phyloP scores from a whole-genome alignment of 1,284 basidiomycete species.

The Gymnopus androsaceus region DNA sequence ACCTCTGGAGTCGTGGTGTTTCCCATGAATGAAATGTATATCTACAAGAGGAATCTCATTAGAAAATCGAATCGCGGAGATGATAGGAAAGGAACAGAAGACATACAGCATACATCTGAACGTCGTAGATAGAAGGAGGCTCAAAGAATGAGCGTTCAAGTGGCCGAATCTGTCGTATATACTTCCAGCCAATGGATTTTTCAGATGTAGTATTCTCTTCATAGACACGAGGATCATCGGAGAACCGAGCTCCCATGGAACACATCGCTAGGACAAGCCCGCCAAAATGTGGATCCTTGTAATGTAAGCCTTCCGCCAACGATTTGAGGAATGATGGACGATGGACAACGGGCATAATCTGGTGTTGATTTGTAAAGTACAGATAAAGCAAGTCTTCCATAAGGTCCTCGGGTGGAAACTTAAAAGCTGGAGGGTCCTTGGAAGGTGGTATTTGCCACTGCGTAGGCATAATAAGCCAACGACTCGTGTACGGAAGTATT shows the following conservation, averaged over 20 bases:
- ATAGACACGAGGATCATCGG: too few species aligned
- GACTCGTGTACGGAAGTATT: neutral
- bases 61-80: too few species aligned
- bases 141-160: constrained; percentile 33
- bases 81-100: too few species aligned
- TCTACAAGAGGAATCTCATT: neutral
- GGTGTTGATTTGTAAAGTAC: constrained; percentile 45
- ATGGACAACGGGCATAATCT: constrained; percentile 47
- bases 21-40: constrained; percentile 19
- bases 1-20: constrained; percentile 17
- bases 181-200: constrained; percentile 60
- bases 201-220: too few species aligned
- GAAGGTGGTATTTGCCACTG: constrained; percentile 3
- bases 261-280: constrained; percentile 48
- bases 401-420: too few species aligned
- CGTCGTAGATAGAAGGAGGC: constrained; percentile 39
- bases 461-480: too few species aligned
- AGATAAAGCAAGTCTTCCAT: constrained; percentile 42
- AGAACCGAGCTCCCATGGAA: constrained; percentile 47
- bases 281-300: constrained; percentile 42
- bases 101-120: too few species aligned
- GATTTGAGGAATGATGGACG: constrained; percentile 43
- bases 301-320: constrained; percentile 37
- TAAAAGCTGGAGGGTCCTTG: constrained; percentile 11
- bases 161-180: constrained; percentile 42